These are phyloP conservation scores for Dipodascus geniculatus DNA, from an alignment of 805 yeast genomes.

Conservation along the genomic window DNA sequence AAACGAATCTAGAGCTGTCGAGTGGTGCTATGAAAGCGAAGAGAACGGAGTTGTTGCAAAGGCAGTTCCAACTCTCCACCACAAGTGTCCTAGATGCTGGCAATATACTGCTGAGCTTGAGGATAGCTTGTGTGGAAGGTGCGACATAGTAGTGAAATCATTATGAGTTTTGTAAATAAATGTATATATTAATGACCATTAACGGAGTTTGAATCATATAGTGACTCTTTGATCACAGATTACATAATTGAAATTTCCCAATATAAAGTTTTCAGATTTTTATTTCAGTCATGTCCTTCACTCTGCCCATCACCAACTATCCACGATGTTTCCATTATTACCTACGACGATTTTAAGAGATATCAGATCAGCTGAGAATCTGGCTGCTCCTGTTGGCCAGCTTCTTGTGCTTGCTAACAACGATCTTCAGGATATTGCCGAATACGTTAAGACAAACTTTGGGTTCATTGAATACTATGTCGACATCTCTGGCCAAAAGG, in stretches of 20 bases:
- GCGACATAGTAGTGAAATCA: slow-evolving; percentile 31
- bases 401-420: neutral
- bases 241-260: neutral
- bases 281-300: neutral
- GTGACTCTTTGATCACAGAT: neutral
- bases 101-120: slow-evolving; percentile 45
- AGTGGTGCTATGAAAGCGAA: slow-evolving; percentile 21
- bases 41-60: slow-evolving; percentile 26
- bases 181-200: neutral
- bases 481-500: slow-evolving; percentile 1
- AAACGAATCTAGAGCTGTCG: slow-evolving; percentile 18
- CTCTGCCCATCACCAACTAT: neutral
- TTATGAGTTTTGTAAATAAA: neutral
- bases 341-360: neutral
- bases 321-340: neutral
- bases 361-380: neutral
- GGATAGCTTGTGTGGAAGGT: slow-evolving; percentile 53
- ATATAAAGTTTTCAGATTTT: neutral
- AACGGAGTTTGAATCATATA: too few relatives aligned
- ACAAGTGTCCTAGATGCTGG: slow-evolving; percentile 95
- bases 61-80: slow-evolving; percentile 35
- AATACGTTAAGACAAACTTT: neutral
- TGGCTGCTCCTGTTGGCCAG: neutral
- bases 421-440: neutral
- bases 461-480: slow-evolving; percentile 2